Evolutionary conservation across 768 basidiomycete genomes (phyloP), one percentile per base, ranked within the genome.

Genomic region (Lactarius sp.): DNA sequence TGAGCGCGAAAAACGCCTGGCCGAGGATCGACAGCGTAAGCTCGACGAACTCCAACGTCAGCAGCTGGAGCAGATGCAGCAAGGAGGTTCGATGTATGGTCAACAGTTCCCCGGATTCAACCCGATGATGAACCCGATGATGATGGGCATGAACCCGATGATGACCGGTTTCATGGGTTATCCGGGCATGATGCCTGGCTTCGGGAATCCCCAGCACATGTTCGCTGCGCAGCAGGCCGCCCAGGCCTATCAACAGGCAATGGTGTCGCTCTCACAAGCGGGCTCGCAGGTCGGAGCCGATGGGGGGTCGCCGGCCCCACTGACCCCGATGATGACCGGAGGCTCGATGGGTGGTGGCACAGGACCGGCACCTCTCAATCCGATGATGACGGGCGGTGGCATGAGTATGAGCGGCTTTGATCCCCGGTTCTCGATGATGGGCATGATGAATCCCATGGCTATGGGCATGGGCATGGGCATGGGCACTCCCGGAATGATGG

Each of bases 21-120:
- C 92, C 7, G 96, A 98, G 76, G 92, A 95, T 68, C 81, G 94
- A 55, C 94, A 96, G 72, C 83, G 96, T 61, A 88, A 94, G 74
- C 85, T 95, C 66, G 94, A 98, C 73, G 93, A 94, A 22, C 81
- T 90, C 60, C 93, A 96, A 71, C 82, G 87, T 50, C 86, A 90
- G 74, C 94, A 96, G 70, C 77, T 94, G 59, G 93, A 97, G 70
- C 91, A 95, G 72, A 90, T 92, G 83, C 87, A 91, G 69, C 85
- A 87, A 70, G 86, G 85, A 61, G 86, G 85, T 12, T 83, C 82
- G 27, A 83, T 90, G 82, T 90, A 86, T 70, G 86, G 83, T 64
- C 82, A 75, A 33, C 77, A 75, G 62, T 75, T 74, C 68, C 70
- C 75, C 34, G 73, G 73, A 60, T 86, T 73, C 74, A 86, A 87